These are phyloP conservation scores for Coemansia sp. DNA, from an alignment of 192 early-diverging fungal species.

Conservation along the genomic window DNA sequence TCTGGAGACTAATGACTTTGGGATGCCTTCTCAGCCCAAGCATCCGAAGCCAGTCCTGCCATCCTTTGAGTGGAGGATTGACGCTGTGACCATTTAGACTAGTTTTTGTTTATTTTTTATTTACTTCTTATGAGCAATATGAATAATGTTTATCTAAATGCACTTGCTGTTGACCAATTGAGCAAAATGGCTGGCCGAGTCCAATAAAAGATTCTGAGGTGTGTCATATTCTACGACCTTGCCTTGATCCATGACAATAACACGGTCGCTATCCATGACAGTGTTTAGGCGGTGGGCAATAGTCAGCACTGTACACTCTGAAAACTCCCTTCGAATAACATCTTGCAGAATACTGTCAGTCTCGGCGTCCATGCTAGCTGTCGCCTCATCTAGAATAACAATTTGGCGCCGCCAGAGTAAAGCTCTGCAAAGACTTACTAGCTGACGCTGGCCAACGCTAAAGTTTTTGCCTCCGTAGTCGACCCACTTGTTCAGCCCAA, in stretches of 20 bases:
- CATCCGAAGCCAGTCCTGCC: constrained; percentile 27
- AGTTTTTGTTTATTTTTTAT: neutral
- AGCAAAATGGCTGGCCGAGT: no score
- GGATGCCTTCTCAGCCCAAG: constrained; percentile 21
- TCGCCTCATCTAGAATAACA: constrained; percentile 3
- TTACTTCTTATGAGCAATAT: no score
- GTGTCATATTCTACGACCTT: no score
- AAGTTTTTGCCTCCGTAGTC: neutral
- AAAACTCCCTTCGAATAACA: neutral
- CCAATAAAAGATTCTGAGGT: no score
- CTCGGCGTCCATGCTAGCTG: neutral
- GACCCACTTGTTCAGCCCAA: neutral
- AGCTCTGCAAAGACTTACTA: neutral
- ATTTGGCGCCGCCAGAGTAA: neutral
- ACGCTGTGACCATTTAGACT: neutral
- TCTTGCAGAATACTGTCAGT: neutral
- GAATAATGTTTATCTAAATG: neutral
- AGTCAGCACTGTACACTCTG: no score
- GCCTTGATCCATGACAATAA: no score
- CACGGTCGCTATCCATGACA: no score
- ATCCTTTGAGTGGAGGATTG: constrained; percentile 18
- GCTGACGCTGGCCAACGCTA: neutral
- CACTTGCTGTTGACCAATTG: neutral
- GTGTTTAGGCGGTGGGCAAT: no score
- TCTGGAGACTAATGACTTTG: constrained; percentile 17